A percentile compares a stretch with the other conserved stretches of the same genome.
Conservation (phyloP, 768 basidiomycete species). For the Termitomyces sp. region DNA sequence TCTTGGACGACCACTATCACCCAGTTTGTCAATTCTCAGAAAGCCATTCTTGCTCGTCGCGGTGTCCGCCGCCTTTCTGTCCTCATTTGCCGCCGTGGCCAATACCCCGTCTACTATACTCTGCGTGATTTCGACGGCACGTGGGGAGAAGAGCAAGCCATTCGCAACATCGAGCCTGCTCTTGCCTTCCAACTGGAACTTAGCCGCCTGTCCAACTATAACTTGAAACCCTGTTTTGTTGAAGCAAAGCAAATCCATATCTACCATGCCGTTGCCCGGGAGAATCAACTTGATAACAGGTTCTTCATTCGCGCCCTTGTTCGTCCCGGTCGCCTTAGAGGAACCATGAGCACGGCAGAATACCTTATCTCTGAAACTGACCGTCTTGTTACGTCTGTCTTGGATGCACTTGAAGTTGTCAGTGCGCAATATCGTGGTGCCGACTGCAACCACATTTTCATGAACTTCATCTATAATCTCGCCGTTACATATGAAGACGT, state of each 20-base stretch:
- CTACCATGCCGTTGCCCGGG: slow-evolving; percentile 91
- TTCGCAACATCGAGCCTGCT: slow-evolving; percentile 98
- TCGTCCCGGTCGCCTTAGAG: slow-evolving; percentile 90
- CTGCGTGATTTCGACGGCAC: slow-evolving; percentile 66
- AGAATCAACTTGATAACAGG: slow-evolving; percentile 96
- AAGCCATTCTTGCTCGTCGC: slow-evolving; percentile 57
- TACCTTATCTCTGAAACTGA: slow-evolving; percentile 99
- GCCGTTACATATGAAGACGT: slow-evolving; percentile 96
- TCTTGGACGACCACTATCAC: slow-evolving; percentile 74
- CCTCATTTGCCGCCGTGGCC: slow-evolving; percentile 84
- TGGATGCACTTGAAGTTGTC: slow-evolving; percentile 95
- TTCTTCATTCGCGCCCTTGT: slow-evolving; percentile 98
- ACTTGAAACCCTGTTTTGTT: slow-evolving; percentile 92
- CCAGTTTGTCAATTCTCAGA: slow-evolving; percentile 68
- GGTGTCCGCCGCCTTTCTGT: slow-evolving; percentile 93
- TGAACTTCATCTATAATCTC: slow-evolving; percentile 98
- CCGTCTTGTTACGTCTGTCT: slow-evolving; percentile 87
- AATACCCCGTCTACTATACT: slow-evolving; percentile 95
- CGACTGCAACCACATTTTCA: slow-evolving; percentile 97
- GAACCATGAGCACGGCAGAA: slow-evolving; percentile 91
- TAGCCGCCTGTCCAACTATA: slow-evolving; percentile 94
- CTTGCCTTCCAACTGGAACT: slow-evolving; percentile 97
- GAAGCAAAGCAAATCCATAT: slow-evolving; percentile 98
- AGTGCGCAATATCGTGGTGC: slow-evolving; percentile 86
- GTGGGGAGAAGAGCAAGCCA: slow-evolving; percentile 94